Evolutionary conservation across 495 filamentous ascomycete species (phyloP), one percentile per base, ranked within the genome.

Genomic region (Podospora didyma): DNA sequence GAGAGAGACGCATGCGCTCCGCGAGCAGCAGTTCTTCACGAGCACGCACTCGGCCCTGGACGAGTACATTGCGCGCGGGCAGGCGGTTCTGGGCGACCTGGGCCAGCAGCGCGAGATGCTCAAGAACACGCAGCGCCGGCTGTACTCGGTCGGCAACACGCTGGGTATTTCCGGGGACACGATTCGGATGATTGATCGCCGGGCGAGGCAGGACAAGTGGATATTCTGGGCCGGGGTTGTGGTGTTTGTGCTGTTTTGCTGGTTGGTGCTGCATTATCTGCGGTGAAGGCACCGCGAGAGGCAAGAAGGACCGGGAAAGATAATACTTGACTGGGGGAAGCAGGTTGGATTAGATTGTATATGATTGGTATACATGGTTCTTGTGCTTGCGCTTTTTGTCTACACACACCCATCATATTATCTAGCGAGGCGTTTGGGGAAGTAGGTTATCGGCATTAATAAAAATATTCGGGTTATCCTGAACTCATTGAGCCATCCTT

Each of bases 141-240:
- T 99, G 46, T 97, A 97, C 66, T 91, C 83, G 67, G 90, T 96
- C 20, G 94, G 89, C 7, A 97, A 96, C 65, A 97, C 95, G 26
- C 73, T 98, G 58, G 94, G 94, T 7, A 82, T 98, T 35, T 92
- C 87, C 69, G 92, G 93, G 26, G 95, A 97, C 69, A 98, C 94
- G 5, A 98, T 98, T 54, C 82, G 95, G 14, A 96, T 92, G 89
- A 79, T 98, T 49, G 92, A 97, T 71, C 76, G 94, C 64, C 80
- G 94, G 58, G 92, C 94, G 51, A 87, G 82, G 71, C 86, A 97
- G 78, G 94, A 98, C 64, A 97, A 96, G 73, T 97, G 92, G 93
- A 95, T 98, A 24, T 98, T 98, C 70, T 89, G 88, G 83, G 87
- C 69, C 14, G 91, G 94, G 0, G 90, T 95, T 20, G 70, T 95